Base-by-base conservation (phyloP, 2,329 filamentous ascomycete species). In the Colletotrichum orchidophilum region DNA sequence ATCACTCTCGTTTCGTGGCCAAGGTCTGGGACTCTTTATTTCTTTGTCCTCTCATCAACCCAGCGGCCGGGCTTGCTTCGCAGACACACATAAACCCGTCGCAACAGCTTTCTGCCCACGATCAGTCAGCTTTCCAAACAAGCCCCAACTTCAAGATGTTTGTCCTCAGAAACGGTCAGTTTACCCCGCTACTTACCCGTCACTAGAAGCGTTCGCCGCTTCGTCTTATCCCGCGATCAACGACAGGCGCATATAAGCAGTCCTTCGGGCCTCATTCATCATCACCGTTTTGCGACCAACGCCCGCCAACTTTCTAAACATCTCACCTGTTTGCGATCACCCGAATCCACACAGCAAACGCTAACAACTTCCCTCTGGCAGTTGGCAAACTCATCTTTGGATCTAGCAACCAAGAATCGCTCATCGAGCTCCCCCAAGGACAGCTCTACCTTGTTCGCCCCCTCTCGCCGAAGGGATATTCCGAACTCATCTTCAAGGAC, bases 401-500 rank as follows among this genome's bases (percentile, higher is more conserved):
- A 79, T 90, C 88, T 73, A 90, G 90, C 78, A 94, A 91, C 80
- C 96, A 98, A 82, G 95, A 98, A 85, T 93, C 94, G 58, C 91
- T 99, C 79, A 94, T 97, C 83, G 95, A 98, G 80, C 92, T 99
- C 53, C 91, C 95, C 18, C 95, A 98, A 82, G 96, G 96, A 79
- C 95, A 98, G 82, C 94, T 99, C 54, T 99, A 98, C 82, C 92
- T 99, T 75, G 96, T 99, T 77, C 94, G 96, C 77, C 96, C 96
- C 12, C 90, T 94, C 60, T 98, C 96, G 8, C 95, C 96, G 68
- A 99, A 99, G 82, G 96, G 96, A 75, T 98, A 98, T 81, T 98
- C 96, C 1, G 96, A 99, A 83, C 94, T 98, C 80, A 97, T 99
- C 83, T 99, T 98, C 88, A 97, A 96, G 82, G 96, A 99, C 90